phyloP scores from a whole-genome alignment of 2,329 filamentous ascomycete species.

The Fulvia fulva region DNA sequence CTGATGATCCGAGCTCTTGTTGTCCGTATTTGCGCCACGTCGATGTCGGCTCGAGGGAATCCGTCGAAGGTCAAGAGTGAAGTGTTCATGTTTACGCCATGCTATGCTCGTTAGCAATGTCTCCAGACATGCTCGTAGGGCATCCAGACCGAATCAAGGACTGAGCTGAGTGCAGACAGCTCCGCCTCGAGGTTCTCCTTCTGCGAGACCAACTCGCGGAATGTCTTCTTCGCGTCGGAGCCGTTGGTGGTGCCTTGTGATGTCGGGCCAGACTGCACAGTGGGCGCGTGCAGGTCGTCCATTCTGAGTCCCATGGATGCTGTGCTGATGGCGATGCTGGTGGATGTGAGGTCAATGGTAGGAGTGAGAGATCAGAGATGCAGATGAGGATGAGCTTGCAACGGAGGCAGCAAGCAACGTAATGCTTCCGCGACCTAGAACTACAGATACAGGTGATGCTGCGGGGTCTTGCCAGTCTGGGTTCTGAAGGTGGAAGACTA shows the following conservation, averaged over 20 bases:
- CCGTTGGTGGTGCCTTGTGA: constrained; percentile 37
- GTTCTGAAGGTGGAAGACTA: neutral
- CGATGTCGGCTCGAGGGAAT: constrained; percentile 87
- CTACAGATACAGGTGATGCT: no score
- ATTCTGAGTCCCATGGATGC: constrained; percentile 53
- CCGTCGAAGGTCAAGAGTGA: constrained; percentile 82
- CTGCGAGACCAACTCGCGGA: constrained; percentile 75
- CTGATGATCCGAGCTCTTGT: constrained; percentile 85
- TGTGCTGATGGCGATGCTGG: neutral
- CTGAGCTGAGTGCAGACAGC: constrained; percentile 74
- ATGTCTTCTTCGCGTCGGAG: constrained; percentile 56
- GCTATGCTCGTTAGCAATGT: constrained; percentile 51
- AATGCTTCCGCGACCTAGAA: constrained; percentile 1
- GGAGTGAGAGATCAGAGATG: neutral
- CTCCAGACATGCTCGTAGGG: neutral
- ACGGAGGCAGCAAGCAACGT: constrained; percentile 7
- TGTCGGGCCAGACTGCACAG: constrained; percentile 72
- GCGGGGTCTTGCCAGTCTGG: neutral
- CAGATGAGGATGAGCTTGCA: neutral
- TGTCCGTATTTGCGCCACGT: constrained; percentile 94
- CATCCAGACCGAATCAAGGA: constrained; percentile 75
- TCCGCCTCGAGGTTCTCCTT: constrained; percentile 85
- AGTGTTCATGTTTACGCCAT: constrained; percentile 90
- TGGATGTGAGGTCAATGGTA: neutral
- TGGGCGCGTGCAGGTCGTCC: constrained; percentile 66